phyloP scores from a whole-genome alignment of 2,329 filamentous ascomycete genomes.

The Fusarium secorum region DNA sequence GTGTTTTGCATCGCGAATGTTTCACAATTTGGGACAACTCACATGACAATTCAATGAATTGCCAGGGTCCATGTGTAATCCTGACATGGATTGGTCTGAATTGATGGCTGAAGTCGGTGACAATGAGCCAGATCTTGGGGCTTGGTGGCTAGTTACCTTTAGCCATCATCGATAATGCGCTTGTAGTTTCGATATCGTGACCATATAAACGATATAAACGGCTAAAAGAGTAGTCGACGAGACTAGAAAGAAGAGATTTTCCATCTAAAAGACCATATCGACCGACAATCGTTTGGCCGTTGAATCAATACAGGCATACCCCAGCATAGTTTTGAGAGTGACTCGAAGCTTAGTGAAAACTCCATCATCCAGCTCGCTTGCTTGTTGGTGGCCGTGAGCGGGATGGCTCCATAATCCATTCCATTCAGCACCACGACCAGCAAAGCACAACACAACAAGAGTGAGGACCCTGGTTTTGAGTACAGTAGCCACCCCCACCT shows the following conservation, averaged over 20 bases:
- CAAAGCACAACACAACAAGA: slow-evolving; percentile 27
- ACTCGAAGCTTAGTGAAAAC: slow-evolving; percentile 23
- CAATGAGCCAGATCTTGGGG: neutral
- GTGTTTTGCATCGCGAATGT: slow-evolving; percentile 11
- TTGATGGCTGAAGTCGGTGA: neutral
- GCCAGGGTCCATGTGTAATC: neutral
- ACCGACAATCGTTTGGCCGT: slow-evolving; percentile 17
- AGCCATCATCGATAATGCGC: neutral
- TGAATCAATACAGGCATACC: slow-evolving; percentile 32
- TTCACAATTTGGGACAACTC: slow-evolving; percentile 21
- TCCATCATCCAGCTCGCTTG: slow-evolving; percentile 30
- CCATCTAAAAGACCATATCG: neutral
- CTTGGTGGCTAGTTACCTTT: neutral
- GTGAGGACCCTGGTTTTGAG: slow-evolving; percentile 13
- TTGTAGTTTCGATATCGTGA: slow-evolving; percentile 1
- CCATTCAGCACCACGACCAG: slow-evolving; percentile 22
- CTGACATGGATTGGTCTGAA: neutral
- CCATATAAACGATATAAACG: neutral
- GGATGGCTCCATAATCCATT: slow-evolving; percentile 28
- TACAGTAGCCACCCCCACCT: slow-evolving; percentile 24
- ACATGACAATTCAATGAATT: slow-evolving; percentile 10
- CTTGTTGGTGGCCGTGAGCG: slow-evolving; percentile 27
- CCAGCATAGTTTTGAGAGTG: slow-evolving; percentile 14
- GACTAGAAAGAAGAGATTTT: slow-evolving; percentile 17
- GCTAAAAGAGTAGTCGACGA: neutral